Evolutionary conservation across 1,284 basidiomycete species (phyloP), one percentile per base, ranked within the genome.

Genomic region (Paramarasmius palmivorus): DNA sequence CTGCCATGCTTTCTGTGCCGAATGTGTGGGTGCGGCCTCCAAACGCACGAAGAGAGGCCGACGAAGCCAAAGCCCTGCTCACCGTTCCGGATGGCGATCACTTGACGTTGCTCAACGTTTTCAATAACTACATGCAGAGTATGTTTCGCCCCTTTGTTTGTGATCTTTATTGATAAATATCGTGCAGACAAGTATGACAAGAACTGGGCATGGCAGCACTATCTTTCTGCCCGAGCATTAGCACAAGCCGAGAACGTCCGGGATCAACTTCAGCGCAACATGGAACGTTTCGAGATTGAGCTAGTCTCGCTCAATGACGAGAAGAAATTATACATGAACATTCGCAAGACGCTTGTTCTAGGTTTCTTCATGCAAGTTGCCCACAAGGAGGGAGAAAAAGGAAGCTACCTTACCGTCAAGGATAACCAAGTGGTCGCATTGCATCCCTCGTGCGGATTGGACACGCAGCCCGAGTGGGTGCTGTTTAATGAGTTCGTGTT

Each of bases 301-400:
- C 72, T 96, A 17, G 73, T 95, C 23, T 89, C 91, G n/a, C 84
- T 88, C 1, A 69, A 74, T 1, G 91, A 98, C 64, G 85, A 91
- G 69, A 84, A 83, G 67, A 90, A 88, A 65, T 85, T 93, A 65
- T 92, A 86, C 72, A 65, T 75, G 55, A 90, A 91, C 63, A 88
- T 99, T 56, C 85, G 93, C 26, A 88, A 90, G 70, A 88, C 91
- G 1, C 78, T 99, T 41, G 89, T 93, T 0, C 92, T 90, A 65
- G 96, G 95, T 0, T 99, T 94, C 80, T 99, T 99, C 75, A 98
- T 98, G 96, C 96, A 98, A 69, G 87, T 96, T 7, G 96, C 95
- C 4, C 94, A 98, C 71, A 93, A 93, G 69, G 92, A 95, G 65
- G 93, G 93, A n/a, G 91, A 93, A 64, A 94, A 93, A 75, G 85